These are phyloP conservation scores for Coniella lustricola DNA, from an alignment of 2,329 filamentous ascomycete genomes.

Conservation along the genomic window DNA sequence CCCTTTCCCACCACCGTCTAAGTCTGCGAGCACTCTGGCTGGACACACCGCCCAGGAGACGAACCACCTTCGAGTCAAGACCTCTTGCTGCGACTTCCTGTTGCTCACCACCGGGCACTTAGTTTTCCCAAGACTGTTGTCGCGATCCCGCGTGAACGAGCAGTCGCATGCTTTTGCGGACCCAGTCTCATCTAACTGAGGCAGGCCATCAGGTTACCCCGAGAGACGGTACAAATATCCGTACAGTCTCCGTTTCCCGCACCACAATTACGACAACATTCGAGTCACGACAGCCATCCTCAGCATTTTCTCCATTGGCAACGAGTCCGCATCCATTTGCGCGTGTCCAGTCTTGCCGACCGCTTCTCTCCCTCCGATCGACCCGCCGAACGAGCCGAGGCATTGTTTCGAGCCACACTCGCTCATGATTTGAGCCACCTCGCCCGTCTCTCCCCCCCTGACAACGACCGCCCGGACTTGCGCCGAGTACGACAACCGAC, in stretches of 20 bases:
- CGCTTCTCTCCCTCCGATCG: neutral
- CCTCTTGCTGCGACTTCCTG: no score
- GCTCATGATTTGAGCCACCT: conserved; percentile 10
- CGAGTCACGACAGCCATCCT: neutral
- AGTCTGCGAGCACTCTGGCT: no score
- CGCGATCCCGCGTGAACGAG: no score
- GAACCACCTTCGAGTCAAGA: no score
- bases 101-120: no score
- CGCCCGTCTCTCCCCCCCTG: neutral
- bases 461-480: conserved; percentile 14
- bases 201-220: neutral
- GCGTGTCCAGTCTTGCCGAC: neutral
- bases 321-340: neutral
- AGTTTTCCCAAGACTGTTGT: no score
- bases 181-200: neutral
- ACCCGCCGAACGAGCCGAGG: conserved; percentile 1
- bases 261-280: no score
- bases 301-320: neutral
- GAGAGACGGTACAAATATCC: neutral
- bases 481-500: conserved; percentile 17
- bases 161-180: neutral
- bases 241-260: no score
- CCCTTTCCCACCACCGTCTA: no score
- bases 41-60: no score
- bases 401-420: neutral